Base-by-base conservation (phyloP, 352 stramenopile species). In the Phytophthora capsici region DNA sequence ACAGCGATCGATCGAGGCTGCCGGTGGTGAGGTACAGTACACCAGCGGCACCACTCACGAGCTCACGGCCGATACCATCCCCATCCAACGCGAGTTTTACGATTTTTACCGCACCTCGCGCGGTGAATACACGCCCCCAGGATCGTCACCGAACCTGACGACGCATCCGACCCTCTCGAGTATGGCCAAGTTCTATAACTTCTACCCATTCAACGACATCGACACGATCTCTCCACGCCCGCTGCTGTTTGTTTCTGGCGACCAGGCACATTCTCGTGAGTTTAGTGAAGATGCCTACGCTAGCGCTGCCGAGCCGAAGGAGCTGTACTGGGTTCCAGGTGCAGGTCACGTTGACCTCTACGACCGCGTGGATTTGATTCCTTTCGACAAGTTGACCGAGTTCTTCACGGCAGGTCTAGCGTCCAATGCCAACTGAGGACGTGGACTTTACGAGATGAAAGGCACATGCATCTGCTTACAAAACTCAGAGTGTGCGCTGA, bases 171-270 rank as follows among this genome's bases (percentile, higher is more conserved):
- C 60, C 0, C 28, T 54, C 4, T 46, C 60, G 1, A 63, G 44
- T 17, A 43, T 22, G 8, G 37, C 36, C 3, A 63, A 22, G 37
- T 54, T 68, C 36, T 7, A 63, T 20, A 68, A 63, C 60, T 63
- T 68, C 28, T 68, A 63, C 26, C 60, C 60, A 22, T 57, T 68
- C 45, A 68, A 49, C 28, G 51, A 63, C 45, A 57, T 68, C 36
- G 51, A 68, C n/a, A 63, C 44, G 13, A 63, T 68, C 34, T 63
- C 60, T 0, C 60, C 52, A 3, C 60, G 52, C 41, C 60, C 60
- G 30, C 4, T 63, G 26, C 28, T 63, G 14, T 58, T 68, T 13
- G 45, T 68, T 8, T 14, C 36, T 28, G 60, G 51, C 16, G 44
- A 68, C 5, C 44, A 63, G 26, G 36, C 59, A 2, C 44, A 43